phyloP scores from a whole-genome alignment of 176 grass and related monocot genomes.

The Oryza glaberrima region DNA sequence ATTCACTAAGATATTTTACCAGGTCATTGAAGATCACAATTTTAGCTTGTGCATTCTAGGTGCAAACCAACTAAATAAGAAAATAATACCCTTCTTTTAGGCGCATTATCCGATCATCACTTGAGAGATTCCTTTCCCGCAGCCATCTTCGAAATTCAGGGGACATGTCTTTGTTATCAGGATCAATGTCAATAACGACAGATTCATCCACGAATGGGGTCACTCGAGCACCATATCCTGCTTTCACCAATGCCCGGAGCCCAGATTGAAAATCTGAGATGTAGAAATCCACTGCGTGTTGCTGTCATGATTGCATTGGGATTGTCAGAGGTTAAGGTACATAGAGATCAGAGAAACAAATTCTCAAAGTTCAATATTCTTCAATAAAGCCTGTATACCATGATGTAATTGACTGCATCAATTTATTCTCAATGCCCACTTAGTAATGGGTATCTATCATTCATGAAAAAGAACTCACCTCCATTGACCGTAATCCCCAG shows the following conservation, averaged over 20 bases:
- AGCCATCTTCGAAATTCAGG: slow-evolving; percentile 95
- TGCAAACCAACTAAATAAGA: slow-evolving; percentile 13
- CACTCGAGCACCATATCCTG: slow-evolving; percentile 74
- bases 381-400: not conserved
- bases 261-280: slow-evolving; percentile 99
- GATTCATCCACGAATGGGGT: slow-evolving; percentile 90
- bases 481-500: slow-evolving; percentile 87
- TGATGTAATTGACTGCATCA: not conserved
- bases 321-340: slow-evolving; percentile 18
- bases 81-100: slow-evolving; percentile 96
- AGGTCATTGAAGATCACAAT: not conserved
- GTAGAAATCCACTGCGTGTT: slow-evolving; percentile 94
- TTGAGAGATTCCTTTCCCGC: slow-evolving; percentile 80
- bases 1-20: not conserved
- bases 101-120: slow-evolving; percentile 80
- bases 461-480: slow-evolving; percentile 57
- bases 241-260: slow-evolving; percentile 91
- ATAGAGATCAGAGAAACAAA: slow-evolving; percentile 8
- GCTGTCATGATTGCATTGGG: slow-evolving; percentile 48
- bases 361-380: not conserved
- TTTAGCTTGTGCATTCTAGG: slow-evolving; percentile 23
- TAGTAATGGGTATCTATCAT: not conserved
- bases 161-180: slow-evolving; percentile 88
- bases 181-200: slow-evolving; percentile 78
- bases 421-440: not conserved